Base-by-base conservation (phyloP, 306 rosid species). In the Castanopsis chinensis region DNA sequence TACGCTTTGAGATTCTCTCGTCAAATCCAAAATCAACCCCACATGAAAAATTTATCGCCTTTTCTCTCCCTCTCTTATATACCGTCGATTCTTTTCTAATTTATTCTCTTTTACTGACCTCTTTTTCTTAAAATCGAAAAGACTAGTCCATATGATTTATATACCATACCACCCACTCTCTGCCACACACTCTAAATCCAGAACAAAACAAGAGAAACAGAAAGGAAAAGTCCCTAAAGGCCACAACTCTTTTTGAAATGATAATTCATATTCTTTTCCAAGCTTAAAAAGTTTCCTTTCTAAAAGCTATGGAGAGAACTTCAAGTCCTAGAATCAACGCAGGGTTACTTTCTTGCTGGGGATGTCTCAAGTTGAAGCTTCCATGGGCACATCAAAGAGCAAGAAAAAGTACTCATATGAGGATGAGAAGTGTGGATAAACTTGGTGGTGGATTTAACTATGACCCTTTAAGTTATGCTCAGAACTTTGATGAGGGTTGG, bases 391-490 rank as follows among this genome's bases (percentile, higher is more conserved):
- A 77, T 18, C 57, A 23, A 80, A 72, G 80, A 72, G 17, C 11
- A 10, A 76, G 27, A 10, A 76, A 13, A 23, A 64, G 76, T 63
- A 25, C 49, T 13, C 19, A 55, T 41, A 65, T 25, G 51, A 32
- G 59, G 35, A 52, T 15, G 33, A 76, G 69, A 28, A 58, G 73
- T 75, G 51, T 69, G 28, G 63, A 74, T 80, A 82, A 77, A 84
- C 71, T 83, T 43, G 45, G 70, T 19, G 87, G 85, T 41, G 82
- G 90, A 5, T 93, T 88, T 65, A 72, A 82, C 35, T 93, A 90
- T 77, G 98, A 91, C 80, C 88, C 92, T 69, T 19, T 83, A 74
- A 91, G 98, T 90, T 91, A 93, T 71, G 88, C 97, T 28, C 91
- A 88, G 65, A 93, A 93, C 69, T 93, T 93, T 33, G 97, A 91